Percentiles rank a stretch among this genome's conserved stretches.
phyloP scores from a whole-genome alignment of 768 basidiomycete species.

The Leucocoprinus leucothites region DNA sequence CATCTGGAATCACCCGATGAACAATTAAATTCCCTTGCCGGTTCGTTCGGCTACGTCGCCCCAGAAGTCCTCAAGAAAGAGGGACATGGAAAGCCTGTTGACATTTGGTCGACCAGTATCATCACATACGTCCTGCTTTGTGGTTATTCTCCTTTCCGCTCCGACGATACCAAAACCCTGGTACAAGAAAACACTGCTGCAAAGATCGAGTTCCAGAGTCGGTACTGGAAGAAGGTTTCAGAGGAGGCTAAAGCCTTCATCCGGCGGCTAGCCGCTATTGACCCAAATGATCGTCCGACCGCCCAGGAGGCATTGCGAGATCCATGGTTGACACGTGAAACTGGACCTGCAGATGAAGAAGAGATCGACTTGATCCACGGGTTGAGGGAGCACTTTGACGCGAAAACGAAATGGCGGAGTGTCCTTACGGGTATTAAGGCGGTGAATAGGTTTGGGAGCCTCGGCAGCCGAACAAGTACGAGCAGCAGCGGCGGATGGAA shows the following conservation, averaged over 20 bases:
- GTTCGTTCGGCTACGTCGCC: slow-evolving; percentile 87
- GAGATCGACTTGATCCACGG: slow-evolving; percentile 75
- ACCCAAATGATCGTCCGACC: slow-evolving; percentile 70
- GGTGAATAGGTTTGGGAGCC: slow-evolving; percentile 34
- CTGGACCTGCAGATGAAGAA: slow-evolving; percentile 33
- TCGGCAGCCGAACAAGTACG: slow-evolving; percentile 1
- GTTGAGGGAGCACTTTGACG: slow-evolving; percentile 80
- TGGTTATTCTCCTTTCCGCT: slow-evolving; percentile 93
- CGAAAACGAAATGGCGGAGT: slow-evolving; percentile 67
- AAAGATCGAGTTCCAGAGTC: slow-evolving; percentile 86
- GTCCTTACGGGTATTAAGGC: slow-evolving; percentile 58
- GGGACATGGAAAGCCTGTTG: slow-evolving; percentile 92
- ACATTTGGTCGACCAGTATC: slow-evolving; percentile 91
- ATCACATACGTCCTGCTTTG: slow-evolving; percentile 95
- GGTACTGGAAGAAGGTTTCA: slow-evolving; percentile 92
- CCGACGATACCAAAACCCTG: slow-evolving; percentile 72
- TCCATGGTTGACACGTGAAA: slow-evolving; percentile 74
- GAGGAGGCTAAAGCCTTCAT: slow-evolving; percentile 84
- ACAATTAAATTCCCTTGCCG: slow-evolving; percentile 68
- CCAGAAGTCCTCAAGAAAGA: slow-evolving; percentile 79
- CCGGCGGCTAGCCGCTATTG: slow-evolving; percentile 60
- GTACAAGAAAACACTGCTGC: slow-evolving; percentile 83
- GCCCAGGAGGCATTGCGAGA: slow-evolving; percentile 68
- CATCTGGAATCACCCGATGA: slow-evolving; percentile 73
- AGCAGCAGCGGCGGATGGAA: slow-evolving; percentile 23